Percentiles rank a stretch among this genome's conserved stretches.
Evolutionary conservation across 192 early-diverging fungal genomes (phyloP).

Genomic region (Piromyces sp.): DNA sequence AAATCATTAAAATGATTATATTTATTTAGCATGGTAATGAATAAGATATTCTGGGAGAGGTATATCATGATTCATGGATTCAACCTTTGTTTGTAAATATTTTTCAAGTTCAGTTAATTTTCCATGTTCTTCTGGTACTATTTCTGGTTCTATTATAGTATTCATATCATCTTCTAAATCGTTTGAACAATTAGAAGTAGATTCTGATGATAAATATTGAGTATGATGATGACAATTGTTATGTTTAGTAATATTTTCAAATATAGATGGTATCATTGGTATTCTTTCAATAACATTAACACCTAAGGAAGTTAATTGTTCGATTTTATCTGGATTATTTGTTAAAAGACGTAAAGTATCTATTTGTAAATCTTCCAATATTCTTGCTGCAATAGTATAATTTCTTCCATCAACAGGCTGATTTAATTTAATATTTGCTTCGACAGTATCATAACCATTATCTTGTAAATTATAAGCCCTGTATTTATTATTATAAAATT

Average conservation of each 20-base stretch:
- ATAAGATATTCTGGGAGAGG: background rate
- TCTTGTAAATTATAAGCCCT: slow-evolving; percentile 96
- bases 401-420: slow-evolving; percentile 87
- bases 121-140: background rate
- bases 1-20: too few relatives aligned
- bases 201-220: background rate
- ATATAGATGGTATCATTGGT: slow-evolving; percentile 65
- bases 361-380: slow-evolving; percentile 66
- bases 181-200: background rate
- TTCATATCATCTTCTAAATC: background rate
- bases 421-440: slow-evolving; percentile 74
- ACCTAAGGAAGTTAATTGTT: slow-evolving; percentile 48
- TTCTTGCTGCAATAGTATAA: slow-evolving; percentile 75
- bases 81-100: background rate
- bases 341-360: slow-evolving; percentile 65
- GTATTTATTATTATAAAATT: background rate
- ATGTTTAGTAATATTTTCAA: background rate
- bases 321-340: slow-evolving; percentile 91
- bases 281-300: slow-evolving; percentile 65
- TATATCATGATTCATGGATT: background rate
- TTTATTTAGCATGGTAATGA: background rate
- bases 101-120: background rate
- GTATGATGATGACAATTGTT: background rate
- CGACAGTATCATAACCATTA: slow-evolving; percentile 81
- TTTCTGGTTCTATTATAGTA: background rate